Evolutionary conservation across 1,284 basidiomycete species (phyloP), one percentile per base, ranked within the genome.

Genomic region (Mycosarcoma maydis): DNA sequence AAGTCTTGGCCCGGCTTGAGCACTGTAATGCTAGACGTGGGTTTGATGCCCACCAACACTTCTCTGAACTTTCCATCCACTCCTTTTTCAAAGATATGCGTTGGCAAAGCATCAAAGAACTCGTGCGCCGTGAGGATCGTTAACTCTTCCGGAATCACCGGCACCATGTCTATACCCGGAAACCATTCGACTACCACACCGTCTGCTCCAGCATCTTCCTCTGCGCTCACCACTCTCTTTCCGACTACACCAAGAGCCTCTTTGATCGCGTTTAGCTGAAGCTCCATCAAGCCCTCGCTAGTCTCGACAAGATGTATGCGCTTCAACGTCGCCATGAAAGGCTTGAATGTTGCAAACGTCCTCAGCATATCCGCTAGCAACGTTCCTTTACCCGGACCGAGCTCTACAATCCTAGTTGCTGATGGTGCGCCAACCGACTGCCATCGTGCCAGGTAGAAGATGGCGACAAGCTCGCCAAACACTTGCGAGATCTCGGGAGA

Each of bases 401-500:
- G 86, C 82, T 99, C 96, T 40, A 98, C 85, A 0, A 98, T 77
- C 16, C 94, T 86, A 13, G 92, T 86, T 0, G 84, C 83, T 2
- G 81, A 73, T 0, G 87, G 85, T 4, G 76, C 79, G 0, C 88
- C 89, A 4, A 86, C 84, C 4, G 85, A 84, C 73, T 87, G 84
- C 89, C 92, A 96, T 71, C 90, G 89, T 0, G 88, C 89, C 32
- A 95, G 81, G 47, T 93, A 85, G 92, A 93, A 98, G 48, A 79
- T 67, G 19, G 76, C 72, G 4, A 74, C 52, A 9, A 77, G 57
- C 88, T 99, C 95, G 65, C 96, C 96, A 82, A 98, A 98, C 0
- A 93, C 88, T 82, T 98, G 94, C 73, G 89, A 92, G 51, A 99
- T 97, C 81, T 99, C 96, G 2, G 96, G 96, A 67, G 90, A 93